Percentiles rank a stretch among this genome's conserved stretches.
Evolutionary conservation across 2,329 filamentous ascomycete species (phyloP).

Genomic region (Pestalotiopsis sp.): DNA sequence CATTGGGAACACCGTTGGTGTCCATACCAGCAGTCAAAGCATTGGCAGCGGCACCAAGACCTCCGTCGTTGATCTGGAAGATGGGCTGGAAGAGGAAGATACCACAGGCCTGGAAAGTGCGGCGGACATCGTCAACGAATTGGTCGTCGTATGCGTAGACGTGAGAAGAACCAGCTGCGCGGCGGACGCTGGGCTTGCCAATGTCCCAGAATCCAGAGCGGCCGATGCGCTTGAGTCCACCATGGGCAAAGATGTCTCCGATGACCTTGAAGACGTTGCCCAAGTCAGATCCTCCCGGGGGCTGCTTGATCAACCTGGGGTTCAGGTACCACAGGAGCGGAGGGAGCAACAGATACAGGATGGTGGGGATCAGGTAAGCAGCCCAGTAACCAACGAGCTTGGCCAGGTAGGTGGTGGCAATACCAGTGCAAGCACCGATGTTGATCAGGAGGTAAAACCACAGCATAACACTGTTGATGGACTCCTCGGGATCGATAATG

Average conservation of each 20-base stretch:
- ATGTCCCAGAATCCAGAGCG: conserved; percentile 51
- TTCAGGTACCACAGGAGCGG: conserved; percentile 57
- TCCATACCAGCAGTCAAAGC: conserved; percentile 41
- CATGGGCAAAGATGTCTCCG: conserved; percentile 34
- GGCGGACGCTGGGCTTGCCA: conserved; percentile 52
- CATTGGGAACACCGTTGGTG: conserved; percentile 43
- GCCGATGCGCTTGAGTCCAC: conserved; percentile 26
- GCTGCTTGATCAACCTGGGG: conserved; percentile 55
- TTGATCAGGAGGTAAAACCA: conserved; percentile 60
- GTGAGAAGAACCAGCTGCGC: conserved; percentile 35
- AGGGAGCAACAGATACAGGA: conserved; percentile 61
- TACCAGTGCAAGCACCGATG: conserved; percentile 49
- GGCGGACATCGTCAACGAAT: conserved; percentile 62
- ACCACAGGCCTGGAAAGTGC: conserved; percentile 54
- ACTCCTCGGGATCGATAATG: conserved; percentile 65
- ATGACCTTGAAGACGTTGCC: conserved; percentile 37
- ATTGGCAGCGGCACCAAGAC: conserved; percentile 43
- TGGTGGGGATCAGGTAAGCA: conserved; percentile 40
- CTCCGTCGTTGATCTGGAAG: conserved; percentile 33
- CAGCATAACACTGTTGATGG: conserved; percentile 64
- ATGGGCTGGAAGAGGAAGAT: conserved; percentile 45
- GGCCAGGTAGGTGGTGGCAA: conserved; percentile 51
- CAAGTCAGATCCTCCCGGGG: conserved; percentile 67
- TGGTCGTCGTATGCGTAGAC: conserved; percentile 56
- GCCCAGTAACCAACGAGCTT: conserved; percentile 51